Base-by-base conservation (phyloP, 2,329 filamentous ascomycete genomes). In the Cercospora zeina region DNA sequence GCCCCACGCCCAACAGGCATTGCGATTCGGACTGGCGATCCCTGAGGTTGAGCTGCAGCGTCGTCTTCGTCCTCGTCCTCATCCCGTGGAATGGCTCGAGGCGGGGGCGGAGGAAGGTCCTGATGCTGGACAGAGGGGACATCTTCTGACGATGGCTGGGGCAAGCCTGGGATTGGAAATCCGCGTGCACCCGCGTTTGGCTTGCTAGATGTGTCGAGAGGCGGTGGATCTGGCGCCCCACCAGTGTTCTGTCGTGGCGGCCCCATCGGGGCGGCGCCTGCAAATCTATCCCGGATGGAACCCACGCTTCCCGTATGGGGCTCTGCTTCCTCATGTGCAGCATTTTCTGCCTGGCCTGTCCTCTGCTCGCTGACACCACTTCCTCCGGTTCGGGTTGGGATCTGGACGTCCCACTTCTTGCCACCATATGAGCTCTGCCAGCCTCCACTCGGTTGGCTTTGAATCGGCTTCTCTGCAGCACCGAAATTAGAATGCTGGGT, bases 341-440 rank as follows among this genome's bases (percentile, higher is more conserved):
- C 77, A 66, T 77, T 77, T 10, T 49, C 56, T 50, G 56, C 42
- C 71, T 68, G 76, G 71, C 88, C 90, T 3, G 89, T 89, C 65
- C 83, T 82, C 71, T 93, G 87, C 63, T 85, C 81, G 47, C 79
- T 79, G 45, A 80, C 72, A 67, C 80, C 81, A 70, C 81, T 82
- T 60, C 87, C 87, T 16, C 88, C 88, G 58, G 87, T 93, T 60
- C 85, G 82, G 9, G 84, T 85, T 10, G 89, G 91, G 71, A 92
- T 86, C 31, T 97, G 91, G 2, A 92, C 80, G 27, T 86, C 91
- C 93, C 93, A 97, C 34, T 86, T 88, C 81, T 96, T 97, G 65
- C 93, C 93, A 54, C 82, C 81, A 74, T 97, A 97, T 16, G 91
- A 89, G 76, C 92, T 96, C 82, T 93, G 92, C 93, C 93, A 97